These are phyloP conservation scores for Elsinoe arachidis DNA, from an alignment of 2,329 filamentous ascomycete species.

Conservation along the genomic window DNA sequence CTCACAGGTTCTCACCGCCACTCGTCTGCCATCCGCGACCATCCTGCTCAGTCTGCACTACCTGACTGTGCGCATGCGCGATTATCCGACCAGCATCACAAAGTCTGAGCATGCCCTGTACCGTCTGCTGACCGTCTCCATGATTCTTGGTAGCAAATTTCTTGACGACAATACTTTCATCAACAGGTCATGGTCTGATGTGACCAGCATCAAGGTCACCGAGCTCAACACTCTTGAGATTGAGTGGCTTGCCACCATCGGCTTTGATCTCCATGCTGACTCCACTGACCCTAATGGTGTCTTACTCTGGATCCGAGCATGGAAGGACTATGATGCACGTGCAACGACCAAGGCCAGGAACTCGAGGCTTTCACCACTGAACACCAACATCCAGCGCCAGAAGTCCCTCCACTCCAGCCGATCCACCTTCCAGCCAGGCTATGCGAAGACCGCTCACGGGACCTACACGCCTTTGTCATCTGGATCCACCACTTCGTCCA, in stretches of 20 bases:
- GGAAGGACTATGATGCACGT: slow-evolving; percentile 54
- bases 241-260: slow-evolving; percentile 76
- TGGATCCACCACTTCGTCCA: slow-evolving; percentile 23
- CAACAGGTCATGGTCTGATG: slow-evolving; percentile 93
- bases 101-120: slow-evolving; percentile 63
- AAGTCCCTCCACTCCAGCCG: slow-evolving; percentile 40
- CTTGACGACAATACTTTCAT: slow-evolving; percentile 96
- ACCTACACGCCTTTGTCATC: slow-evolving; percentile 22
- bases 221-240: slow-evolving; percentile 81
- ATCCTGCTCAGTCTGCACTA: slow-evolving; percentile 64
- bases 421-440: slow-evolving; percentile 30
- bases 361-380: slow-evolving; percentile 49
- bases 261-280: slow-evolving; percentile 81
- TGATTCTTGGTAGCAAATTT: slow-evolving; percentile 89
- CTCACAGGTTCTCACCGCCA: slow-evolving; percentile 80
- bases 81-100: slow-evolving; percentile 23
- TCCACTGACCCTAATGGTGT: slow-evolving; percentile 67
- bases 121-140: slow-evolving; percentile 74
- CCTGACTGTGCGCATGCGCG: slow-evolving; percentile 64
- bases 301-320: slow-evolving; percentile 55
- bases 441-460: slow-evolving; percentile 21
- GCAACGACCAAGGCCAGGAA: slow-evolving; percentile 33
- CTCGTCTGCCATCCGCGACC: slow-evolving; percentile 28
- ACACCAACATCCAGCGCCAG: slow-evolving; percentile 53
- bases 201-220: slow-evolving; percentile 75